Percentiles rank a stretch among this genome's conserved stretches.
Conservation (phyloP, 2,329 filamentous ascomycete species). For the Exophiala oligosperma region DNA sequence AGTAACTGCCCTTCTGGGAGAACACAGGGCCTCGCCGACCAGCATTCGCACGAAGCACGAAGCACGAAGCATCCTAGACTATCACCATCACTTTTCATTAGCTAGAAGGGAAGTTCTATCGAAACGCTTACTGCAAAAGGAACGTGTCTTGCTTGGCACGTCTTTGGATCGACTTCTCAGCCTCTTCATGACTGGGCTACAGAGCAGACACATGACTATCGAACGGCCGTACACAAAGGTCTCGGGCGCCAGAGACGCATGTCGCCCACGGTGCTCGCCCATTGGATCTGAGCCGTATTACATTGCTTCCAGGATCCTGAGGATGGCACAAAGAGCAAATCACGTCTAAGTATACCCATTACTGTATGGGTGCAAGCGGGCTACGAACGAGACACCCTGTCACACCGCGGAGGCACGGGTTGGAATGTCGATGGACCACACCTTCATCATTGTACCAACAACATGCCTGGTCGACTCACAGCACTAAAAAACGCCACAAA, state of each 20-base stretch:
- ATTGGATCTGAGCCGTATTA: no score
- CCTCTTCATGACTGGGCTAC: no score
- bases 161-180: not conserved
- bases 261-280: not conserved
- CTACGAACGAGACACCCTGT: not conserved
- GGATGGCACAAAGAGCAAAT: not conserved
- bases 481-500: slow-evolving; percentile 16
- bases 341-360: not conserved
- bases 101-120: not conserved
- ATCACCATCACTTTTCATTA: not conserved
- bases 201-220: not conserved
- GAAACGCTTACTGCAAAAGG: not conserved
- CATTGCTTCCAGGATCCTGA: no score
- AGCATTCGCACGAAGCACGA: no score
- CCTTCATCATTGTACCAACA: not conserved
- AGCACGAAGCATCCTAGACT: no score
- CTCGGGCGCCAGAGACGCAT: no score
- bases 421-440: no score
- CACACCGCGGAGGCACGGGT: no score
- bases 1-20: no score
- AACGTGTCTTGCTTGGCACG: not conserved
- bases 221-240: no score
- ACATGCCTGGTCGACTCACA: not conserved
- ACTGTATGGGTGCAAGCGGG: not conserved
- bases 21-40: no score